Percentiles rank a stretch among this genome's conserved stretches.
phyloP scores from a whole-genome alignment of 495 filamentous ascomycete species.

The Penicillium mononematosum region DNA sequence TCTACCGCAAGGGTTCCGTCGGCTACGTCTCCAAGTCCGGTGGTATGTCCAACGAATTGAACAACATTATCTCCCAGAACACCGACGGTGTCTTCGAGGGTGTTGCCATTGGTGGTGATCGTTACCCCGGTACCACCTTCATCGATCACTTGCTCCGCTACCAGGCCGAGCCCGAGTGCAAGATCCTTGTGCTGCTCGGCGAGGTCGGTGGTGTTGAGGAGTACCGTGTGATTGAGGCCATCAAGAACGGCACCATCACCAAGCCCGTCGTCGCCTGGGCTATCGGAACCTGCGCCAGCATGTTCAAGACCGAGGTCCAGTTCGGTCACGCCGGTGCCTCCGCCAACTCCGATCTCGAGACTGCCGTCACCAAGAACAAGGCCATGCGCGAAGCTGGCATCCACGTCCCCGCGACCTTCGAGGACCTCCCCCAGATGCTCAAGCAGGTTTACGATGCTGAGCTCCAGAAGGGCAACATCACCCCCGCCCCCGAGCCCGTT shows the following conservation, averaged over 20 bases:
- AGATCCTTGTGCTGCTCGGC: constrained; percentile 92
- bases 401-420: constrained; percentile 92
- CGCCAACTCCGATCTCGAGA: constrained; percentile 98
- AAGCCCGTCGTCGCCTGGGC: constrained; percentile 99
- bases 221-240: constrained; percentile 98
- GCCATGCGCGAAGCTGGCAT: constrained; percentile 92
- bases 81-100: constrained; percentile 99
- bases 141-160: constrained; percentile 97
- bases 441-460: constrained; percentile 79
- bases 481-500: constrained; percentile 81
- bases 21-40: constrained; percentile 99
- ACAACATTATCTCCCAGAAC: constrained; percentile 96
- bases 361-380: constrained; percentile 93
- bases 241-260: constrained; percentile 89
- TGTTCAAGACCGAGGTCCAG: constrained; percentile 99
- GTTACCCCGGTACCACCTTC: constrained; percentile 98
- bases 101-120: constrained; percentile 97
- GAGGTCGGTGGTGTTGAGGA: constrained; percentile 99
- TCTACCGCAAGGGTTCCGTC: constrained; percentile 97
- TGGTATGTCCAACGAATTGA: constrained; percentile 99
- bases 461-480: constrained; percentile 77
- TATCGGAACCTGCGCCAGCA: constrained; percentile 96
- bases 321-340: constrained; percentile 98
- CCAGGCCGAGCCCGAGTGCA: constrained; percentile 93
- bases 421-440: constrained; percentile 81